These are phyloP conservation scores for Metschnikowia kunwiensis DNA, from an alignment of 805 yeast species.

Conservation along the genomic window DNA sequence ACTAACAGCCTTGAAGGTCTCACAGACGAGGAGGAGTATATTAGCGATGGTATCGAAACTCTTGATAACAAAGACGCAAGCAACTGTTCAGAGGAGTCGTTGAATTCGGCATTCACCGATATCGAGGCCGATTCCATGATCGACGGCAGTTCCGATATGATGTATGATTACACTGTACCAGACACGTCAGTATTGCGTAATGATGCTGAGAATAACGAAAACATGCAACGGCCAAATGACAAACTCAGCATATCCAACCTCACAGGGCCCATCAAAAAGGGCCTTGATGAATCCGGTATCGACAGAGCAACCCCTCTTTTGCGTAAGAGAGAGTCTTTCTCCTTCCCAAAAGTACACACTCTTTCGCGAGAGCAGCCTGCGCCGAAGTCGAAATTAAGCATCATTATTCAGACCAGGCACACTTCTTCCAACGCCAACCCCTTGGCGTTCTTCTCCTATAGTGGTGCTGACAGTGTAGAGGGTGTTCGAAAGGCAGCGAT, in stretches of 20 bases:
- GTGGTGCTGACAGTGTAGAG: constrained; percentile 24
- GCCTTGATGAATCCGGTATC: neutral
- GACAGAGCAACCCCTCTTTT: constrained; percentile 5
- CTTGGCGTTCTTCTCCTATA: constrained; percentile 42
- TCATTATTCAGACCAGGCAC: constrained; percentile 38
- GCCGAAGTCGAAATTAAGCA: constrained; percentile 26
- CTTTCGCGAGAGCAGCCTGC: constrained; percentile 1
- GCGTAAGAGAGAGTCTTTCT: constrained; percentile 9
- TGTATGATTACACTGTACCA: constrained; percentile 21
- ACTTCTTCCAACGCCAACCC: constrained; percentile 41
- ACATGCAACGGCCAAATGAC: too few species aligned
- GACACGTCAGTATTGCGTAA: constrained; percentile 15
- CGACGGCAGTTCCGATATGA: constrained; percentile 21
- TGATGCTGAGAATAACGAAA: constrained; percentile 6
- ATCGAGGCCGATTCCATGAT: constrained; percentile 39
- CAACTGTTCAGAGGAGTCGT: constrained; percentile 21
- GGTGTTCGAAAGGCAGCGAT: constrained; percentile 16
- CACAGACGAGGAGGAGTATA: constrained; percentile 5
- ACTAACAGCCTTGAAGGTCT: constrained; percentile 1
- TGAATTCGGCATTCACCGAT: constrained; percentile 44
- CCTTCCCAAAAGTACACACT: constrained; percentile 15
- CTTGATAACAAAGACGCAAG: constrained; percentile 4
- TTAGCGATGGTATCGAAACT: constrained; percentile 7
- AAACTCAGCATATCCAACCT: neutral
- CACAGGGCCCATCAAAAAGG: neutral